A percentile compares a stretch with the other conserved stretches of the same genome.
Evolutionary conservation across 2,329 filamentous ascomycete species (phyloP).

Genomic region (Beauveria sp.): DNA sequence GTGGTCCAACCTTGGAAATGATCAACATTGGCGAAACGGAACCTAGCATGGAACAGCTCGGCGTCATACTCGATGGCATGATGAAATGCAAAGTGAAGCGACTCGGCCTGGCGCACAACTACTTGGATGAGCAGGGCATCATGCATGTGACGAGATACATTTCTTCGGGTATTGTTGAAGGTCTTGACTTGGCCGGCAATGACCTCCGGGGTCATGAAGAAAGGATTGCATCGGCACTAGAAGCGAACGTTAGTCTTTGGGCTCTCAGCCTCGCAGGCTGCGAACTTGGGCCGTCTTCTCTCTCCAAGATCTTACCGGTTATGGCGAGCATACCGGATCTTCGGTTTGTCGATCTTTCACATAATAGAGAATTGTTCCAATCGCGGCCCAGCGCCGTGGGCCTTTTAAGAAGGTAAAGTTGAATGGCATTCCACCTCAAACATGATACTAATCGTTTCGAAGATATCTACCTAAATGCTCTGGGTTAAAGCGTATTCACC

Average conservation of each 20-base stretch:
- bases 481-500: conserved; percentile 73
- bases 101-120: conserved; percentile 76
- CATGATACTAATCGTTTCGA: background rate
- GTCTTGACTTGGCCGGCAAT: conserved; percentile 84
- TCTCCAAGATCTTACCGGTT: conserved; percentile 69
- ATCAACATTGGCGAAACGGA: conserved; percentile 76
- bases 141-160: conserved; percentile 70
- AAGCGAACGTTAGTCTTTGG: conserved; percentile 55
- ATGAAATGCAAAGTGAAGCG: conserved; percentile 69
- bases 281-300: conserved; percentile 63
- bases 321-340: conserved; percentile 64
- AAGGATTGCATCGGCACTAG: conserved; percentile 44
- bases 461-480: conserved; percentile 73
- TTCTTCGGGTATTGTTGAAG: conserved; percentile 70
- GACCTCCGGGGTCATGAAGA: conserved; percentile 53
- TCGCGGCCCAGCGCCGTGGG: conserved; percentile 65
- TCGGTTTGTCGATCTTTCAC: conserved; percentile 85
- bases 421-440: background rate
- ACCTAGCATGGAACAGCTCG: conserved; percentile 62
- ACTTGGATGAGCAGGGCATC: conserved; percentile 66
- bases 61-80: conserved; percentile 73
- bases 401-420: conserved; percentile 63
- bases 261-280: conserved; percentile 83
- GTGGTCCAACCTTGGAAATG: conserved; percentile 69
- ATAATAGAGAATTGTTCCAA: conserved; percentile 76